A percentile compares a stretch with the other conserved stretches of the same genome.
phyloP scores from a whole-genome alignment of 2,329 filamentous ascomycete genomes.

The Aspergillaceae sp. region DNA sequence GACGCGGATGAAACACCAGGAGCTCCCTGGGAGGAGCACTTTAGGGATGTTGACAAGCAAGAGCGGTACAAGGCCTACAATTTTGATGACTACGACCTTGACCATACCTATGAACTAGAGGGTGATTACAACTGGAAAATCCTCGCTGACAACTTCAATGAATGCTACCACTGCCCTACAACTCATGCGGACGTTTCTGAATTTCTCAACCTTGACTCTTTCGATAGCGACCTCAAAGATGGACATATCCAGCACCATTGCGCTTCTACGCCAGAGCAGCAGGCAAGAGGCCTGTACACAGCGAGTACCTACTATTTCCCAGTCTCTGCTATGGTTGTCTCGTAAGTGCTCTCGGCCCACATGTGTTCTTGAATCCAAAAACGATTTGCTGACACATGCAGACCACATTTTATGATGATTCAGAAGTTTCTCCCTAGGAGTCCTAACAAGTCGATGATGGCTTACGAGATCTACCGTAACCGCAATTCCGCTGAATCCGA shows the following conservation, averaged over 20 bases:
- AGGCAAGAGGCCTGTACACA: conserved; percentile 37
- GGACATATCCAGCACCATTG: conserved; percentile 45
- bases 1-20: conserved; percentile 21
- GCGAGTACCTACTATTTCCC: conserved; percentile 28
- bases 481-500: conserved; percentile 51
- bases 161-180: conserved; percentile 54
- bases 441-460: conserved; percentile 46
- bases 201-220: conserved; percentile 50
- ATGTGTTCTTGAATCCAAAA: neutral
- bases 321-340: conserved; percentile 22
- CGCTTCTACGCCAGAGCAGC: conserved; percentile 42
- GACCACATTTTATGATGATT: conserved; percentile 56
- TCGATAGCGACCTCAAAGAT: conserved; percentile 43
- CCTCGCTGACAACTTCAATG: conserved; percentile 56
- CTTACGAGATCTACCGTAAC: conserved; percentile 57
- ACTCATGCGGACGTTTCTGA: conserved; percentile 51
- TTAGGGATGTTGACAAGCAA: conserved; percentile 40
- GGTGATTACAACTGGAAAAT: conserved; percentile 54
- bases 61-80: conserved; percentile 39
- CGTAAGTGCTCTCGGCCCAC: conserved; percentile 13
- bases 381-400: conserved; percentile 22
- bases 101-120: conserved; percentile 50
- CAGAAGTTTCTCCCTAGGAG: conserved; percentile 53
- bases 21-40: conserved; percentile 45
- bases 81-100: conserved; percentile 46